Conservation (phyloP, 306 rosid genomes). For the Echinosophora koreensis region DNA sequence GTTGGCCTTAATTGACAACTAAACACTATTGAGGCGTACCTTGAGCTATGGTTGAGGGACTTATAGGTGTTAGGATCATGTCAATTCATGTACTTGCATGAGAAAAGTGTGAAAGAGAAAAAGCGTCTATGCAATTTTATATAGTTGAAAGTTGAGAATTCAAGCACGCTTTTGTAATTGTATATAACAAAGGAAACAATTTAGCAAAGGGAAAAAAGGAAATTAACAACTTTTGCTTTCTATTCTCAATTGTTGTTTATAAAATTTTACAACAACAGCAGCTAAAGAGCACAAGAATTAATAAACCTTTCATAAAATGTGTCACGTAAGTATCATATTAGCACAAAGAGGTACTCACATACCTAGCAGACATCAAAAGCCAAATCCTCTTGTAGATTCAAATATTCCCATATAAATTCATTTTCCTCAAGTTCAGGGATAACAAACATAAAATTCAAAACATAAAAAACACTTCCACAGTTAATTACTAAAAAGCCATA, state of each 20-base stretch:
- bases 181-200: conserved; percentile 12
- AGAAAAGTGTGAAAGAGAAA: conserved; percentile 5
- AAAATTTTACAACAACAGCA: conserved; percentile 12
- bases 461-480: background rate
- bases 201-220: background rate
- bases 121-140: conserved; percentile 20
- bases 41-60: conserved; percentile 33
- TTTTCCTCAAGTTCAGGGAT: conserved; percentile 1
- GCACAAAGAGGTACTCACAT: background rate
- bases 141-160: background rate
- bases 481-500: background rate
- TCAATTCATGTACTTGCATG: conserved; percentile 18
- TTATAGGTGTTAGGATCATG: conserved; percentile 14
- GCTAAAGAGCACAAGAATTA: conserved; percentile 18
- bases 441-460: background rate
- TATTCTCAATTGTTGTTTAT: conserved; percentile 22
- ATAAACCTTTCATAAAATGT: background rate
- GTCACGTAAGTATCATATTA: conserved; percentile 5
- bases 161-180: conserved; percentile 11
- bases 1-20: conserved; percentile 48
- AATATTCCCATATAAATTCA: conserved; percentile 16
- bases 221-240: conserved; percentile 28
- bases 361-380: conserved; percentile 6
- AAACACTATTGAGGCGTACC: conserved; percentile 39
- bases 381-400: conserved; percentile 17